A percentile compares a stretch with the other conserved stretches of the same genome.
phyloP scores from a whole-genome alignment of 352 stramenopile genomes.

The Pythium dissotocum region DNA sequence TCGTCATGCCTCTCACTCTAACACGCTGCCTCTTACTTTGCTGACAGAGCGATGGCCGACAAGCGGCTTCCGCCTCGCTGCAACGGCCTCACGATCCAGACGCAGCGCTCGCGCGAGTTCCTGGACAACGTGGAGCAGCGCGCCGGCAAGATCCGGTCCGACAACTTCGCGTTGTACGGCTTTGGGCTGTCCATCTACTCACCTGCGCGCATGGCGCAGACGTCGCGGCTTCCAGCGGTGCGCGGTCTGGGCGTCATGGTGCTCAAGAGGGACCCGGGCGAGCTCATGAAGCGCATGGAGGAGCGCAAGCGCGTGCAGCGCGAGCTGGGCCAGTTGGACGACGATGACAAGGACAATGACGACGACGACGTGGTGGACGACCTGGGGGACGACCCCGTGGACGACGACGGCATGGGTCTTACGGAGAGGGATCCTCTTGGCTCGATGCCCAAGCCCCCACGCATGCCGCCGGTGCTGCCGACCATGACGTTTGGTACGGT shows the following conservation, averaged over 20 bases:
- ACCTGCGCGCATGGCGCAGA: slow-evolving; percentile 54
- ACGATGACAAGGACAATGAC: slow-evolving; percentile 27
- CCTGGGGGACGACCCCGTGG: slow-evolving; percentile 28
- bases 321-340: slow-evolving; percentile 33
- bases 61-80: slow-evolving; percentile 48
- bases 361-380: slow-evolving; percentile 48
- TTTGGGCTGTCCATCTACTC: slow-evolving; percentile 69
- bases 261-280: slow-evolving; percentile 42
- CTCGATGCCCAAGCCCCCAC: slow-evolving; percentile 38
- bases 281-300: slow-evolving; percentile 64
- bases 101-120: slow-evolving; percentile 39
- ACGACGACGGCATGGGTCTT: slow-evolving; percentile 33
- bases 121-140: slow-evolving; percentile 46
- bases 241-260: slow-evolving; percentile 55
- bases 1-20: background rate
- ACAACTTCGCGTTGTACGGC: slow-evolving; percentile 63
- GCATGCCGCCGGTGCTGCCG: slow-evolving; percentile 37
- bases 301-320: slow-evolving; percentile 66
- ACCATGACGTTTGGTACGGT: slow-evolving; percentile 50
- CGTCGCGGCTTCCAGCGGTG: slow-evolving; percentile 54
- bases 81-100: slow-evolving; percentile 51
- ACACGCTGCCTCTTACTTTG: background rate
- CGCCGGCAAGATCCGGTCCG: slow-evolving; percentile 43
- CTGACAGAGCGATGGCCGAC: slow-evolving; percentile 55
- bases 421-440: slow-evolving; percentile 53